Evolutionary conservation across 257 asterid species (phyloP).

Genomic region (Schizonepeta tenuifolia): DNA sequence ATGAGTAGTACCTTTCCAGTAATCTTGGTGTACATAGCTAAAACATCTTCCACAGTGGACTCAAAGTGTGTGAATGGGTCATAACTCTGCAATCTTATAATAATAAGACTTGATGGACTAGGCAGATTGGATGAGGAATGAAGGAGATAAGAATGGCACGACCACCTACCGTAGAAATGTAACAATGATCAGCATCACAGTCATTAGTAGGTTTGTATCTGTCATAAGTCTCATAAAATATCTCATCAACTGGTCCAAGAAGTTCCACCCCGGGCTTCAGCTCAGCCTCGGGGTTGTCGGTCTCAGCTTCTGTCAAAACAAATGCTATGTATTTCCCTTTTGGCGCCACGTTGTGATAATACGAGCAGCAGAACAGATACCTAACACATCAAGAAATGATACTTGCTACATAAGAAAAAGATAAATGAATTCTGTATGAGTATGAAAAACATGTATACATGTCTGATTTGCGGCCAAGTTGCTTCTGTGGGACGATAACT

Average conservation of each 20-base stretch:
- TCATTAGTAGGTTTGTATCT: constrained; percentile 68
- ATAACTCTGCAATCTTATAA: constrained; percentile 70
- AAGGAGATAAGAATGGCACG: neutral
- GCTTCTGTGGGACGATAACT: constrained; percentile 97
- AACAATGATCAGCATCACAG: constrained; percentile 63
- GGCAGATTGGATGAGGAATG: neutral
- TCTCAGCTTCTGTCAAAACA: constrained; percentile 87
- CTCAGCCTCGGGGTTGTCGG: constrained; percentile 84
- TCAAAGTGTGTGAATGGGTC: constrained; percentile 89
- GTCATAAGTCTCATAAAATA: constrained; percentile 85
- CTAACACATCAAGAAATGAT: constrained; percentile 38
- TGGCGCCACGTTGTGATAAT: constrained; percentile 92
- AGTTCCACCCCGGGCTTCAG: constrained; percentile 92
- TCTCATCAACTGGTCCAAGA: constrained; percentile 91
- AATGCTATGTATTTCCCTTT: constrained; percentile 89
- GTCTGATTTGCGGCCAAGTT: constrained; percentile 96
- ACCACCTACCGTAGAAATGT: constrained; percentile 64
- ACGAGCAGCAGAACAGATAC: constrained; percentile 97
- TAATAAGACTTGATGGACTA: neutral
- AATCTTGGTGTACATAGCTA: constrained; percentile 75
- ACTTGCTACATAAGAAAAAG: neutral
- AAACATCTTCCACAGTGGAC: constrained; percentile 78
- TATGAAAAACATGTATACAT: constrained; percentile 53
- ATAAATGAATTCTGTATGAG: neutral
- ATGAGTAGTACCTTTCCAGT: constrained; percentile 71